Percentiles rank a stretch among this genome's conserved stretches.
These are phyloP conservation scores for Tagetes erecta DNA, from an alignment of 129 eudicot genomes.

Conservation along the genomic window DNA sequence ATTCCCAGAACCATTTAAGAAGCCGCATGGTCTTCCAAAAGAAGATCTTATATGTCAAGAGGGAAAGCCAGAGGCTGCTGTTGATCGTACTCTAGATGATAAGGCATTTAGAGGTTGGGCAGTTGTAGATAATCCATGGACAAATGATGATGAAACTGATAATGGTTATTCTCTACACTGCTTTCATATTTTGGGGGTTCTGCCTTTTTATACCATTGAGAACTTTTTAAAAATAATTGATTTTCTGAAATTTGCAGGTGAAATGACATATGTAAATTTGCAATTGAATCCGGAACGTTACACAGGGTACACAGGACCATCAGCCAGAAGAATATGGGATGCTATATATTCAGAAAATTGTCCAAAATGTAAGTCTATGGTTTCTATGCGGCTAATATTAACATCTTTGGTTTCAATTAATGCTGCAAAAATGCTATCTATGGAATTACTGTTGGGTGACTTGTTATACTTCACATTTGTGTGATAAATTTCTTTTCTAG, in stretches of 20 bases:
- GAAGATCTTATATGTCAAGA: conserved; percentile 89
- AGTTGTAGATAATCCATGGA: conserved; percentile 97
- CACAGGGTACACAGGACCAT: conserved; percentile 93
- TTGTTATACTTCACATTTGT: not conserved
- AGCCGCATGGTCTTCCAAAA: conserved; percentile 51
- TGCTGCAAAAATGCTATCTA: conserved; percentile 3
- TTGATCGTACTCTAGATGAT: conserved; percentile 87
- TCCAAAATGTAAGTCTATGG: conserved; percentile 71
- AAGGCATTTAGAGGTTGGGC: conserved; percentile 88
- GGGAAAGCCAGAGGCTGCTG: conserved; percentile 87
- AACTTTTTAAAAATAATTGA: conserved; percentile 8
- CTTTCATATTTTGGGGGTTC: conserved; percentile 2
- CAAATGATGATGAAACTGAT: conserved; percentile 93
- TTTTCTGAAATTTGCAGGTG: conserved; percentile 53
- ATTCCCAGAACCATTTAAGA: conserved; percentile 76
- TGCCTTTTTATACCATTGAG: conserved; percentile 20
- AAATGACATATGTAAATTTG: conserved; percentile 93
- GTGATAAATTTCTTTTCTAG: not conserved
- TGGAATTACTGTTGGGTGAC: not conserved
- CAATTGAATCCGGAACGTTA: conserved; percentile 90
- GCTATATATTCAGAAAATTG: conserved; percentile 96
- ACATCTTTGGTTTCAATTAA: not conserved
- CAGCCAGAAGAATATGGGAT: conserved; percentile 99
- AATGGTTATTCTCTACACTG: conserved; percentile 45
- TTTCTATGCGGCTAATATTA: conserved; percentile 10